Conservation (phyloP, 2,329 filamentous ascomycete genomes). For the Fusarium circinatum region DNA sequence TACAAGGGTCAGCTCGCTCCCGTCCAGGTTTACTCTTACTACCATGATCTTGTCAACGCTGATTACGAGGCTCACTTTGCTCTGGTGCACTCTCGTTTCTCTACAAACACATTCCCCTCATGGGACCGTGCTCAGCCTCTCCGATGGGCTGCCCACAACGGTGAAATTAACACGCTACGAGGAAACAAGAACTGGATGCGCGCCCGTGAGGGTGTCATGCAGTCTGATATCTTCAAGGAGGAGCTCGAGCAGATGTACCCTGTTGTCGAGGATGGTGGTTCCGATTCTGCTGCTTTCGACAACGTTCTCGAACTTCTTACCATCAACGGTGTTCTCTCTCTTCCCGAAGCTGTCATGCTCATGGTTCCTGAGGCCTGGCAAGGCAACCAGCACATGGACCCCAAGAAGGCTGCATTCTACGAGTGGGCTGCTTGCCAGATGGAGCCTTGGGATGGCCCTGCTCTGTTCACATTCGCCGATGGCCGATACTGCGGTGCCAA, state of each 20-base stretch:
- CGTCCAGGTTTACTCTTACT: conserved; percentile 97
- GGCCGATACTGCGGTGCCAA: conserved; percentile 97
- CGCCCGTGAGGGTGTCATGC: conserved; percentile 92
- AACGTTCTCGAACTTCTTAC: conserved; percentile 94
- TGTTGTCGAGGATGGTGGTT: conserved; percentile 95
- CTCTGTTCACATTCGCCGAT: conserved; percentile 96
- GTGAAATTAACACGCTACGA: conserved; percentile 96
- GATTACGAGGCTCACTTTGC: conserved; percentile 98
- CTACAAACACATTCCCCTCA: conserved; percentile 97
- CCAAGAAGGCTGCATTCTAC: conserved; percentile 96
- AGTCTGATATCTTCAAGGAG: conserved; percentile 90
- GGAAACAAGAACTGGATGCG: conserved; percentile 99
- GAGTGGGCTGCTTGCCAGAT: conserved; percentile 99
- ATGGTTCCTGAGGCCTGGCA: conserved; percentile 99
- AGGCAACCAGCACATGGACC: conserved; percentile 90
- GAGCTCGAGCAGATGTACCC: conserved; percentile 92
- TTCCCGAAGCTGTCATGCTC: conserved; percentile 97
- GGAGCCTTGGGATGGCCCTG: conserved; percentile 98
- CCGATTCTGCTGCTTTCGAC: conserved; percentile 96
- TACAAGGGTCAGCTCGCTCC: conserved; percentile 98
- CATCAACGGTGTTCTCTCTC: conserved; percentile 94
- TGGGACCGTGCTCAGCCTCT: conserved; percentile 98
- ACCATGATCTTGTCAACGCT: conserved; percentile 94
- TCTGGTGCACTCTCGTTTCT: conserved; percentile 95
- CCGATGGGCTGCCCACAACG: conserved; percentile 97